Percentiles rank a stretch among this genome's conserved stretches.
Evolutionary conservation across 2,329 filamentous ascomycete species (phyloP).

Genomic region (Macroventuria anomochaeta): DNA sequence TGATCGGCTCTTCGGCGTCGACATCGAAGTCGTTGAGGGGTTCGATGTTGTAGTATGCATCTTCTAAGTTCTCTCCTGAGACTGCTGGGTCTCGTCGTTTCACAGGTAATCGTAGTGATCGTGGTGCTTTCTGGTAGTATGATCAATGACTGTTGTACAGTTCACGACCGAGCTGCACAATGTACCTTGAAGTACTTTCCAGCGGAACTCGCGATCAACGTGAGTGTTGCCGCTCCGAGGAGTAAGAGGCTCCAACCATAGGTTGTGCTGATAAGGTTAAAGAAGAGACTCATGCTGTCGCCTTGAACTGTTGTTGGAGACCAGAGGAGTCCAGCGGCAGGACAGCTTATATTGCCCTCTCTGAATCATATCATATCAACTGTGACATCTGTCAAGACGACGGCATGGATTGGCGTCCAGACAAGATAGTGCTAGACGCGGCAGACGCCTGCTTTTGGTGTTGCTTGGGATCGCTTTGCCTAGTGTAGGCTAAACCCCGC

Average conservation of each 20-base stretch:
- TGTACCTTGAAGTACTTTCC: constrained; percentile 2
- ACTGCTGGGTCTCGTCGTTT: not conserved
- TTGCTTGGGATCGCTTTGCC: constrained; percentile 10
- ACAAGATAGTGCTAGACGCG: constrained; percentile 9
- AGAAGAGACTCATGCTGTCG: not conserved
- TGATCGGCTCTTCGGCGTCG: constrained; percentile 58
- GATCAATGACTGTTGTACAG: not conserved
- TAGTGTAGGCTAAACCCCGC: constrained; percentile 14
- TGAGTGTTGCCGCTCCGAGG: constrained; percentile 4
- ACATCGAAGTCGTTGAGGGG: constrained; percentile 60
- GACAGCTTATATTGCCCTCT: not conserved
- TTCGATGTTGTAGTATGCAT: constrained; percentile 52
- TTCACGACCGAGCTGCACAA: too few relatives aligned
- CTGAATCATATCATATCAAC: not conserved
- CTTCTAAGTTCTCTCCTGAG: constrained; percentile 18
- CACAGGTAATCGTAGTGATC: not conserved
- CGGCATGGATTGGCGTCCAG: not conserved
- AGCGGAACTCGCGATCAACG: not conserved
- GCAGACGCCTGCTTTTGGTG: not conserved
- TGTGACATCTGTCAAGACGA: not conserved
- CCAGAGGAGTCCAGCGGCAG: not conserved
- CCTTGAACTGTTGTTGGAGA: not conserved
- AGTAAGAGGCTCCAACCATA: not conserved
- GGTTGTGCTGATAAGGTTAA: not conserved
- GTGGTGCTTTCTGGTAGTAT: not conserved